phyloP scores from a whole-genome alignment of 352 stramenopile genomes.

The Phytopythium montanum region DNA sequence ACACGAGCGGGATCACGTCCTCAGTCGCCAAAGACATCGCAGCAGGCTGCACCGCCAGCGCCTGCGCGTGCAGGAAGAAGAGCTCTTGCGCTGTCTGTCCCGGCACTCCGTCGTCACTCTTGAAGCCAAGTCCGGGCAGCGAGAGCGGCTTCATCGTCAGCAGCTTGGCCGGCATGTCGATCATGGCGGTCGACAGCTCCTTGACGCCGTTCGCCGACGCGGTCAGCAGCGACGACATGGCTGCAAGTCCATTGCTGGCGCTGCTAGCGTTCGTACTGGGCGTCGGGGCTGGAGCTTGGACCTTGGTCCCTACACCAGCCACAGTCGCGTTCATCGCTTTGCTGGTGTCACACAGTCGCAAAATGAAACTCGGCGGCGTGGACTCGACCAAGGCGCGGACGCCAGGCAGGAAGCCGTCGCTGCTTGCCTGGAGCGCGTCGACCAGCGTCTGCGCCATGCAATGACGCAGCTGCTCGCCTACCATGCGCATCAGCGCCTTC shows the following conservation, averaged over 20 bases:
- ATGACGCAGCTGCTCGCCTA: constrained; percentile 61
- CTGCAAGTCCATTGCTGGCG: constrained; percentile 3
- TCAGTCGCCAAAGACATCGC: constrained; percentile 50
- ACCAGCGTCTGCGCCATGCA: constrained; percentile 63
- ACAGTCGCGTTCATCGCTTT: constrained; percentile 5
- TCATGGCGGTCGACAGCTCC: constrained; percentile 60
- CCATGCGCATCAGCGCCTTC: constrained; percentile 68
- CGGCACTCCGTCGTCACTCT: constrained; percentile 21
- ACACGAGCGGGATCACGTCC: constrained; percentile 69
- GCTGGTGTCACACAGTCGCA: constrained; percentile 47
- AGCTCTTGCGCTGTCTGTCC: constrained; percentile 31
- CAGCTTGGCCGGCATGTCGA: constrained; percentile 70
- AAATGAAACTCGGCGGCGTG: constrained; percentile 55
- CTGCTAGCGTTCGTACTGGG: not conserved
- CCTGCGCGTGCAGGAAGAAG: constrained; percentile 58
- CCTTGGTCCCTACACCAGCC: not conserved
- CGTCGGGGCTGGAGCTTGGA: not conserved
- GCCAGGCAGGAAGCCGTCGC: constrained; percentile 27
- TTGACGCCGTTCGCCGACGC: constrained; percentile 65
- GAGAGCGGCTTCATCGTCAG: constrained; percentile 36
- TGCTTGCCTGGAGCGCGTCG: constrained; percentile 32
- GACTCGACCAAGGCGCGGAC: constrained; percentile 54
- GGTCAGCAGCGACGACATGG: constrained; percentile 49
- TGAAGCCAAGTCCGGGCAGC: constrained; percentile 4
- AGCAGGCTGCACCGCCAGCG: constrained; percentile 39